Conservation (phyloP, 2,329 filamentous ascomycete species). For the Pyrenophora seminiperda region DNA sequence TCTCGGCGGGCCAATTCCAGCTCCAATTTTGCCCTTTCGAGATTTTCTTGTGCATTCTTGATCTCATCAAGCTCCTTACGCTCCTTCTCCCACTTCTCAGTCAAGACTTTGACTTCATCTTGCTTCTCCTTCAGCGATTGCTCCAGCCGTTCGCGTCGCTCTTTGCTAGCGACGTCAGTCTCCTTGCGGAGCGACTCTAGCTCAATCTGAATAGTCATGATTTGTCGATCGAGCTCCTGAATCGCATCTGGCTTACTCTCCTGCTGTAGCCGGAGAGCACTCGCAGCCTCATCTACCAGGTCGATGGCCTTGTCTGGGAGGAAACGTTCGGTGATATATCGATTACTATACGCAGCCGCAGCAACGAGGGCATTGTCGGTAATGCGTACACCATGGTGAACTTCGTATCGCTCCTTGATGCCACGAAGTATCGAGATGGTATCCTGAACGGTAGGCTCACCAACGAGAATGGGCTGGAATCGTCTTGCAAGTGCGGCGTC, state of each 20-base stretch:
- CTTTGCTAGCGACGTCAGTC: conserved; percentile 84
- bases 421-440: conserved; percentile 94
- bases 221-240: conserved; percentile 87
- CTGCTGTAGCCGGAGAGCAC: conserved; percentile 86
- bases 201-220: conserved; percentile 97
- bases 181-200: conserved; percentile 93
- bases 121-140: conserved; percentile 75
- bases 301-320: conserved; percentile 97
- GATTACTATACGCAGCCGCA: conserved; percentile 88
- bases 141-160: conserved; percentile 85
- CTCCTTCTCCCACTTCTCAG: conserved; percentile 88
- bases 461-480: conserved; percentile 94
- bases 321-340: conserved; percentile 96
- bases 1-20: conserved; percentile 85
- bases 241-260: conserved; percentile 97
- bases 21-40: conserved; percentile 83
- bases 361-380: conserved; percentile 91
- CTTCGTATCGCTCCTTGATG: conserved; percentile 97
- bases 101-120: conserved; percentile 75
- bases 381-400: conserved; percentile 94
- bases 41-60: conserved; percentile 84
- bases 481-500: conserved; percentile 89
- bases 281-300: conserved; percentile 93
- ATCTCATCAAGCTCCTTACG: conserved; percentile 82
- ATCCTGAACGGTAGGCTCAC: conserved; percentile 86